phyloP scores from a whole-genome alignment of 2,329 filamentous ascomycete genomes.

The Talaromyces sp. region DNA sequence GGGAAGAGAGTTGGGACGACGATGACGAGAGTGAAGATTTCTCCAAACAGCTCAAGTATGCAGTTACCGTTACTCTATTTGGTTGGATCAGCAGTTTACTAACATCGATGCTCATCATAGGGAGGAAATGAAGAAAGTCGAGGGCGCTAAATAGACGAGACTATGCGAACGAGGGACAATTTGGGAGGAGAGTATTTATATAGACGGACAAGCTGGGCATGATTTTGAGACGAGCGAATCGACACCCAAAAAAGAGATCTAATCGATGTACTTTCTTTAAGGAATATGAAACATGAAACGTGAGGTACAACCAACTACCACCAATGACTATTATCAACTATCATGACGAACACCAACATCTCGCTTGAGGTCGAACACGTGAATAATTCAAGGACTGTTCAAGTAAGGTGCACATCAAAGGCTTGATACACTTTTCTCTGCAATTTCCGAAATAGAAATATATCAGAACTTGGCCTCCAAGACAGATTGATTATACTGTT shows the following conservation, averaged over 20 bases:
- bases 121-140: constrained; percentile 89
- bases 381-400: too few relatives aligned
- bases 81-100: constrained; percentile 1
- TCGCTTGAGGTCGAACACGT: neutral
- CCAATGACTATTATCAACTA: constrained; percentile 1
- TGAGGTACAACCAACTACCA: constrained; percentile 5
- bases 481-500: constrained; percentile 18
- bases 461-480: constrained; percentile 18
- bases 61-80: constrained; percentile 25
- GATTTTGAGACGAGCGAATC: neutral
- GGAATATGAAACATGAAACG: constrained; percentile 5
- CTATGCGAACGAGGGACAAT: neutral
- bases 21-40: constrained; percentile 97
- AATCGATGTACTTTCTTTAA: neutral
- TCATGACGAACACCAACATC: neutral
- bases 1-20: constrained; percentile 99
- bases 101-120: constrained; percentile 17
- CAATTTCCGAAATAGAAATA: constrained; percentile 1
- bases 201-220: neutral
- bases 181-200: neutral
- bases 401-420: constrained; percentile 7
- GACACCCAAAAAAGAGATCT: constrained; percentile 2
- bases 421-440: constrained; percentile 11
- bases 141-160: constrained; percentile 61
- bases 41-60: constrained; percentile 85